A percentile compares a stretch with the other conserved stretches of the same genome.
Conservation (phyloP, 495 filamentous ascomycete species). For the Aspergillus taichungensis region DNA sequence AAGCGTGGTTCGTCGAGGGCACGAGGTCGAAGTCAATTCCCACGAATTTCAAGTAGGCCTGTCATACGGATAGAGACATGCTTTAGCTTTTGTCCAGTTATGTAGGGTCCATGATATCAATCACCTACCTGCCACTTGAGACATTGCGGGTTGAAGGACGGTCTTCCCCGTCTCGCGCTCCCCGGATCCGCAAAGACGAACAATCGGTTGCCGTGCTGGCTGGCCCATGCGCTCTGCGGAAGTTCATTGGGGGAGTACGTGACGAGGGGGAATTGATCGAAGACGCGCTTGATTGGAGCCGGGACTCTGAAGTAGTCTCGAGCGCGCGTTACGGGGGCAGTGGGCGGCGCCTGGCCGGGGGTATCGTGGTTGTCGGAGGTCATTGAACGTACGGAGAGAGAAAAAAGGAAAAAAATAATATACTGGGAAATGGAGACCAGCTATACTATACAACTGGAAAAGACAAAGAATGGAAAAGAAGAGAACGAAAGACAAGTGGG, state of each 20-base stretch:
- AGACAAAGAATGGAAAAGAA: not conserved
- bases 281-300: slow-evolving; percentile 66
- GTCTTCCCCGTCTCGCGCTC: slow-evolving; percentile 52
- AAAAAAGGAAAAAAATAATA: not conserved
- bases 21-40: slow-evolving; percentile 58
- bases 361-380: slow-evolving; percentile 21
- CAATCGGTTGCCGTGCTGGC: slow-evolving; percentile 47
- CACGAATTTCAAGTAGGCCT: slow-evolving; percentile 81
- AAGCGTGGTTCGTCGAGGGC: slow-evolving; percentile 85
- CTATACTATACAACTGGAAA: not conserved
- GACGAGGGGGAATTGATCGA: slow-evolving; percentile 71
- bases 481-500: not conserved
- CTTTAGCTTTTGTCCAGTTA: too few species aligned
- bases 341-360: slow-evolving; percentile 14
- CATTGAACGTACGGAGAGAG: slow-evolving; percentile 17
- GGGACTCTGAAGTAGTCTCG: slow-evolving; percentile 57
- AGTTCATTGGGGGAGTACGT: slow-evolving; percentile 72
- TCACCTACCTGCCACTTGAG: slow-evolving; percentile 87
- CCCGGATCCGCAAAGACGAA: slow-evolving; percentile 68
- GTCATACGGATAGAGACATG: not conserved
- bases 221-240: slow-evolving; percentile 51
- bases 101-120: not conserved
- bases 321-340: slow-evolving; percentile 11
- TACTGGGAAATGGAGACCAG: not conserved
- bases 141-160: slow-evolving; percentile 88